A percentile compares a stretch with the other conserved stretches of the same genome.
Evolutionary conservation across 2,329 filamentous ascomycete species (phyloP).

Genomic region (Clarireedia paspali): DNA sequence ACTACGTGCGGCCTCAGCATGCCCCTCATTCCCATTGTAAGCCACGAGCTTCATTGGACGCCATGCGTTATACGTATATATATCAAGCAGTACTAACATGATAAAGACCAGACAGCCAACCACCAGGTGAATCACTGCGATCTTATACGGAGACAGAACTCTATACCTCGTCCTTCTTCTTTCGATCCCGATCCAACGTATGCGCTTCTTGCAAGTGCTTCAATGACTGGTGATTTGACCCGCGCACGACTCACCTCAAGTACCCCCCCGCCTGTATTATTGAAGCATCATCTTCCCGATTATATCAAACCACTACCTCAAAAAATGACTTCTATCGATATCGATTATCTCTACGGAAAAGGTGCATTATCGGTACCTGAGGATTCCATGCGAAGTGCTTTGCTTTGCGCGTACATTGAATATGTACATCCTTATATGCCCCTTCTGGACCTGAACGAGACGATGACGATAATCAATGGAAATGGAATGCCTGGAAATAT

Average conservation of each 20-base stretch:
- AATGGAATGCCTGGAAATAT: conserved; percentile 65
- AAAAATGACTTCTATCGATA: conserved; percentile 72
- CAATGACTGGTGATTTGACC: conserved; percentile 22
- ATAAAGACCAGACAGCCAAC: conserved; percentile 22
- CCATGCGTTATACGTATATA: not conserved
- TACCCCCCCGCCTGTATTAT: conserved; percentile 12
- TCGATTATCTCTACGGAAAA: conserved; percentile 76
- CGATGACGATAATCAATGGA: conserved; percentile 50
- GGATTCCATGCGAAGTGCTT: conserved; percentile 63
- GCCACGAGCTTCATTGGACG: conserved; percentile 6
- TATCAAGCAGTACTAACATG: conserved; percentile 4
- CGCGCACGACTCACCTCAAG: conserved; percentile 17
- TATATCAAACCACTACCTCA: conserved; percentile 76
- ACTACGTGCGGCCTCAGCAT: conserved; percentile 11
- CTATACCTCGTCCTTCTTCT: conserved; percentile 10
- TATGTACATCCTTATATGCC: conserved; percentile 95
- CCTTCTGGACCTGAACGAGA: conserved; percentile 61
- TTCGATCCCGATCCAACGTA: conserved; percentile 15
- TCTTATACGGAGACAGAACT: conserved; percentile 15
- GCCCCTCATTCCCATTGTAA: conserved; percentile 29
- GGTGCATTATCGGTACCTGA: conserved; percentile 74
- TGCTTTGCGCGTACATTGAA: conserved; percentile 76
- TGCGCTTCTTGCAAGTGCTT: conserved; percentile 21
- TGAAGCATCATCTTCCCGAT: conserved; percentile 38
- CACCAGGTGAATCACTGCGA: conserved; percentile 16